Base-by-base conservation (phyloP, 2,329 filamentous ascomycete genomes). In the Orbilia blumenaviensis region DNA sequence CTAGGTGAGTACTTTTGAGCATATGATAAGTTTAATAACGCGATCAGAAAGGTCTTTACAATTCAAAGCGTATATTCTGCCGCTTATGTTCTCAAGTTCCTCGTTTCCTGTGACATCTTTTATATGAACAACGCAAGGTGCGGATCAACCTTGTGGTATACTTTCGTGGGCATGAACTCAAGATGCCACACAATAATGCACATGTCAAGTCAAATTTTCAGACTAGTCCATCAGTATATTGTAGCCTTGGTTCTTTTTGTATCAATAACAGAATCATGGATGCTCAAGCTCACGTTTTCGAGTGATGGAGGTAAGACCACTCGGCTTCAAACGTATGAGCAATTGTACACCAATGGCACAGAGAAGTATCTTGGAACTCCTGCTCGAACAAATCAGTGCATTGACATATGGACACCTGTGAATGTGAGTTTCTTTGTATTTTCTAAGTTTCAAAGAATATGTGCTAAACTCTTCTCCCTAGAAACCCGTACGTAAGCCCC, bases 341-440 rank as follows among this genome's bases (percentile, higher is more conserved):
- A 75, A 52, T 21, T 67, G 18, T 50, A 18, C 23, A 63, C 56
- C 7, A 68, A 68, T 16, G 54, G 58, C n/a, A 32, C 56, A 12
- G 18, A 18, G n/a, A 21, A 23, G 6, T 56, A 48, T 25, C 50
- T 58, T 6, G 71, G 72, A 14, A 76, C 56, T 38, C 64, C 64
- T 3, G 56, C 48, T 1, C 56, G 41, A n/a, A 66, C 71, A 1
- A 75, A 75, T 14, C 7, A 56, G 14, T 75, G 71, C 36, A 44
- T 58, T 25, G 71, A 75, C n/a, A 23, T 42, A 38, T 75, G 71
- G 71, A 61, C 71, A 0, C 27, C 50, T n/a, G 36, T 52, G 8
- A 76, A 76, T 46, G 72, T 76, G 25, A 69, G 72, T 66, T 6
- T 42, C 16, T 18, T 41, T 34, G 4, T 34, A 56, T 7, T 14